Conservation (phyloP, 768 basidiomycete species). For the Rhodotorula toruloides region DNA sequence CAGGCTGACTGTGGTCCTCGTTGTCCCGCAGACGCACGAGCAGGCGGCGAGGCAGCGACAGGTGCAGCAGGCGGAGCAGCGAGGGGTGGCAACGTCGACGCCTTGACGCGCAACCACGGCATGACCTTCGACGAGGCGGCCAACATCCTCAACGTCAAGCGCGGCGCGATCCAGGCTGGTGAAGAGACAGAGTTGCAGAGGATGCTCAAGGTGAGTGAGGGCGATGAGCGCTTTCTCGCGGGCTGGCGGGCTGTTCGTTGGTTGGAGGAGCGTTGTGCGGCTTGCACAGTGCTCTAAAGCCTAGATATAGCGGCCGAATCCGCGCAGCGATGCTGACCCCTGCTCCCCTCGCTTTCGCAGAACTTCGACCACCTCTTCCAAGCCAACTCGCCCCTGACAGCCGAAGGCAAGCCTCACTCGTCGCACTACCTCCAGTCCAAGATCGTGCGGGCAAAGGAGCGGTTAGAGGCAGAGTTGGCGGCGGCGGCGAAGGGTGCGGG, state of each 20-base stretch:
- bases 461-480: constrained; percentile 78
- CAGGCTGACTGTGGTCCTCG: constrained; percentile 51
- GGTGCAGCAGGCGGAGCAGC: constrained; percentile 70
- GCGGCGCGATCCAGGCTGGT: constrained; percentile 11
- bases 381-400: constrained; percentile 60
- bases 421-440: constrained; percentile 96
- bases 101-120: constrained; percentile 72
- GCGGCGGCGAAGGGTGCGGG: constrained; percentile 5
- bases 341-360: constrained; percentile 51
- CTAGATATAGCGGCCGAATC: too few species aligned
- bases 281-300: background rate
- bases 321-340: background rate
- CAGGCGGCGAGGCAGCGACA: constrained; percentile 52
- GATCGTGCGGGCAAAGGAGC: constrained; percentile 86
- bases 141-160: constrained; percentile 70
- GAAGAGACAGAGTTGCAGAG: constrained; percentile 47
- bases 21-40: constrained; percentile 62
- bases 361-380: constrained; percentile 90
- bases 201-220: constrained; percentile 61
- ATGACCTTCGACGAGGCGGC: constrained; percentile 96
- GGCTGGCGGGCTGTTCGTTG: background rate
- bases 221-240: background rate
- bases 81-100: constrained; percentile 70
- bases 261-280: background rate
- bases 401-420: constrained; percentile 50